Evolutionary conservation across 495 filamentous ascomycete species (phyloP), one percentile per base, ranked within the genome.

Genomic region (Hypoxylon trugodes): DNA sequence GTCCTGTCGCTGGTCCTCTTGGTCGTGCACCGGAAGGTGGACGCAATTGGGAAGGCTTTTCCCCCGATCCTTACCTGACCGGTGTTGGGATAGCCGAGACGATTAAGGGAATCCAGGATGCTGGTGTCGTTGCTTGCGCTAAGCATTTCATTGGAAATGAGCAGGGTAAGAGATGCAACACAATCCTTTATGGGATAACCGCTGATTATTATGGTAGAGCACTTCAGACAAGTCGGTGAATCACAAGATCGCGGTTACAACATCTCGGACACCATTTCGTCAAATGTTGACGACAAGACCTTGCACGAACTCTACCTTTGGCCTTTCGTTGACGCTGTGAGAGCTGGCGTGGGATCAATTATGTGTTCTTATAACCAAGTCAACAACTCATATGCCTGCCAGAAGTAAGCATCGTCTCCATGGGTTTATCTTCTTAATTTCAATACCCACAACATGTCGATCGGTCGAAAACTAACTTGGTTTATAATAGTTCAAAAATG

Each of bases 361-460:
- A 97, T 98, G 95, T 97, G 94, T 79, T 91, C 89, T 9, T 98
- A 98, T 82, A 88, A 95, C 52, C 91, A 95, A 59, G 81, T 96
- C 70, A 97, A 97, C 75, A 92, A 92, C 73, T 92, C 87, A 30
- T 90, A 95, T 73, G 82, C 82, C 6, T 97, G 92, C 69, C 87
- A 91, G 52, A 96, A 96, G 63, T 66, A 32, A 38, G 63, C 57
- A 22, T 50, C 21, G 16, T 2, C 12, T 16, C 6, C 4, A 4
- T 22, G 2, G 2, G n/a, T n/a, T 35, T 4, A n/a, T 35, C 32
- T 35, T 12, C 4, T 35, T 35, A 35, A 3, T 10, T 35, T 12
- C 32, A 4, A 35, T 35, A 8, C 32, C 21, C 6, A 35, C 22
- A 25, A 3, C 0, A 9, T n/a, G n/a, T n/a, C n/a, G n/a, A n/a